Evolutionary conservation across 2,329 filamentous ascomycete genomes (phyloP).

Genomic region (Lachnellula suecica): DNA sequence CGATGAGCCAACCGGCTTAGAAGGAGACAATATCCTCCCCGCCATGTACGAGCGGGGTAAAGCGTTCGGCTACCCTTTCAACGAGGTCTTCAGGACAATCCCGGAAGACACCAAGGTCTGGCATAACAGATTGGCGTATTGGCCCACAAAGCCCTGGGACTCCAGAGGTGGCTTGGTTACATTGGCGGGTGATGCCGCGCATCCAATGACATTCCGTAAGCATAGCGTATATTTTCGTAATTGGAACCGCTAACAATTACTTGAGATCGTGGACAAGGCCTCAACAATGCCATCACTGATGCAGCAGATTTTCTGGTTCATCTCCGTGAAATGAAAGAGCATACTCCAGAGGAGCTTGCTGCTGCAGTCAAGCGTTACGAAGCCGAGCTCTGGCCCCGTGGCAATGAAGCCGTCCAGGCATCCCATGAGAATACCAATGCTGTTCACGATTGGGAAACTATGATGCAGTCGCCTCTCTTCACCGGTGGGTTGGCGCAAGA

Average conservation of each 20-base stretch:
- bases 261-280: constrained; percentile 43
- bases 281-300: constrained; percentile 46
- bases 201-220: constrained; percentile 50
- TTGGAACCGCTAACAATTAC: constrained; percentile 8
- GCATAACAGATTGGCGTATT: constrained; percentile 25
- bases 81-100: constrained; percentile 33
- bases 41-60: constrained; percentile 18
- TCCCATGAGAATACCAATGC: constrained; percentile 45
- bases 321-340: constrained; percentile 23
- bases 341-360: constrained; percentile 26
- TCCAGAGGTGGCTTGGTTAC: constrained; percentile 44
- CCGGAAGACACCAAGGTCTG: constrained; percentile 12
- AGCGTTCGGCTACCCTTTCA: constrained; percentile 16
- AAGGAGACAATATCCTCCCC: constrained; percentile 4
- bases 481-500: constrained; percentile 9
- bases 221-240: not conserved
- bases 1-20: constrained; percentile 14
- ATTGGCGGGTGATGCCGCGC: constrained; percentile 53
- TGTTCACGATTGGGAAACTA: constrained; percentile 41
- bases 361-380: constrained; percentile 41
- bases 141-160: constrained; percentile 41
- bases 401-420: constrained; percentile 42
- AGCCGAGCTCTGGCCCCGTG: constrained; percentile 42
- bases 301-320: constrained; percentile 24
- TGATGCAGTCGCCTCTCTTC: constrained; percentile 32